Evolutionary conservation across 345 rosid species (phyloP).

Genomic region (Hibiscus tridactylites): DNA sequence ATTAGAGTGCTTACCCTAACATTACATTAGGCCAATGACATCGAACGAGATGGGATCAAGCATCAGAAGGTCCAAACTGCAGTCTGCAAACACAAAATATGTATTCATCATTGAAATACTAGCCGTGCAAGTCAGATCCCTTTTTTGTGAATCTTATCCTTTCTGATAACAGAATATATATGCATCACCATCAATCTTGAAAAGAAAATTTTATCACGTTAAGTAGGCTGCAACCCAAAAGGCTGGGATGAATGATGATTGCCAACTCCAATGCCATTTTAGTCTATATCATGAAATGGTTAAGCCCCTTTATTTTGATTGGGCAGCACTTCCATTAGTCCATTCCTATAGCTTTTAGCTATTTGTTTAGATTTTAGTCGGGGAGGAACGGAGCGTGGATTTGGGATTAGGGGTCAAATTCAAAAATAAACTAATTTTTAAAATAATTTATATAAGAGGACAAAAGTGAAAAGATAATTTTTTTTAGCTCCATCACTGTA

Average conservation of each 20-base stretch:
- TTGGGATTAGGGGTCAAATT: too few species aligned
- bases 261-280: too few species aligned
- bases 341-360: background rate
- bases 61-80: background rate
- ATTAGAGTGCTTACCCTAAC: background rate
- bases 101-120: too few species aligned
- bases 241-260: background rate
- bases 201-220: constrained; percentile 10
- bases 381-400: too few species aligned
- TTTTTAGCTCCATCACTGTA: too few species aligned
- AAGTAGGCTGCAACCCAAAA: background rate
- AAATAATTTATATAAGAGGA: too few species aligned
- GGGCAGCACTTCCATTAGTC: background rate
- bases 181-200: background rate
- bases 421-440: too few species aligned
- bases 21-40: too few species aligned
- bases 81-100: background rate
- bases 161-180: background rate
- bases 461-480: too few species aligned
- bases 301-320: too few species aligned
- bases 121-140: constrained; percentile 5
- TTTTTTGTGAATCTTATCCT: background rate
- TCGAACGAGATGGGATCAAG: too few species aligned
- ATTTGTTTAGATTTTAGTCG: background rate
- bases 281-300: too few species aligned